Evolutionary conservation across 352 stramenopile genomes (phyloP), one percentile per base, ranked within the genome.

Genomic region (Blastocystis sp.): DNA sequence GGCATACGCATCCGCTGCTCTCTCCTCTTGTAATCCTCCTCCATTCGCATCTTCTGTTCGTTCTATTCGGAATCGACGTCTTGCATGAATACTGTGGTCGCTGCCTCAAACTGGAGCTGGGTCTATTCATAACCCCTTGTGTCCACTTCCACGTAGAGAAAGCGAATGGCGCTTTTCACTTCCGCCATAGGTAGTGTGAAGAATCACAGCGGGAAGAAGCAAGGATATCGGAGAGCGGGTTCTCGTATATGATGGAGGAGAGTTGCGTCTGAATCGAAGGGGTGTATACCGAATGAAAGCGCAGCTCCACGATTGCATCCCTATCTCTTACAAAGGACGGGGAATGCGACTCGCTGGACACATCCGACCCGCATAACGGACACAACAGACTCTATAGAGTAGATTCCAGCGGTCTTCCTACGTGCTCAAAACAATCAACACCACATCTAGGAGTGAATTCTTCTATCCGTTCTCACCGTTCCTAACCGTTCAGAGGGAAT

Each of bases 211-310:
- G 52, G 24, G 59, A 42, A 68, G 4, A 42, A 14, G 21, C 24
- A n/a, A n/a, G 74, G 74, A 84, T 84, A 84, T 84, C 74, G 40
- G 74, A 7, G 0, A 84, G 54, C 3, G 74, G 74, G 38, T 84
- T 84, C 28, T 84, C 74, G 45, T 84, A 84, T 19, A 84, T 68
- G 21, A 84, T 84, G 3, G 74, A 84, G 10, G 74, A 69, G 19
- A 84, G 52, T 19, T 84, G 74, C 3, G 57, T 84, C 43, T 84
- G 74, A 24, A 42, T 68, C 11, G 74, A 84, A 17, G 65, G 74
- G 2, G 74, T 84, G 45, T 69, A 84, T 0, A 59, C 54, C 17
- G 74, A 84, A 28, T 84, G 74, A 45, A 84, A 84, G n/a, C 60
- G 74, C 17, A 84, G 38, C 52, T 84, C 74, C 17, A 84, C 40